Conservation (phyloP, 768 basidiomycete genomes). For the Boletellus ananiceps region DNA sequence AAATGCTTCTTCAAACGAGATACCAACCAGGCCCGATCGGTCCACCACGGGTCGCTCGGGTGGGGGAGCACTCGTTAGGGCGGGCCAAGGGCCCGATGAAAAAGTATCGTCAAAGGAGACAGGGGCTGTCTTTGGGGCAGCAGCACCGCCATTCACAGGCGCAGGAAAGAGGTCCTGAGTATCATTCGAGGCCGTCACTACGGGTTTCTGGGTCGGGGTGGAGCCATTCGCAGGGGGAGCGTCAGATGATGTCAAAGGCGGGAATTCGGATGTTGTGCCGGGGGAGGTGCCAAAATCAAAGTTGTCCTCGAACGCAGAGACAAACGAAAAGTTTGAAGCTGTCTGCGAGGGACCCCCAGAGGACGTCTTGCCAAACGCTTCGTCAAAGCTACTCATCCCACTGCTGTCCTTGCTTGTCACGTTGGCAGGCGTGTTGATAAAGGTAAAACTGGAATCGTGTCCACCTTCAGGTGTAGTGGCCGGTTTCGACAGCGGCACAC, state of each 20-base stretch:
- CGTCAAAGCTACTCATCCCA: conserved; percentile 63
- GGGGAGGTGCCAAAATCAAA: conserved; percentile 56
- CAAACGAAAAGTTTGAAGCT: conserved; percentile 52
- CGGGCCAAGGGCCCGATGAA: conserved; percentile 25
- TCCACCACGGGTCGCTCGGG: conserved; percentile 13
- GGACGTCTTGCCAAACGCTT: conserved; percentile 59
- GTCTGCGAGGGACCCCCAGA: conserved; percentile 32
- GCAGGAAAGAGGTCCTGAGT: conserved; percentile 9
- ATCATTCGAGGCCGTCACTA: conserved; percentile 6
- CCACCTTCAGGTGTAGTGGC: conserved; percentile 14
- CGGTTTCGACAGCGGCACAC: conserved; percentile 29
- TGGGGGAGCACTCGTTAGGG: conserved; percentile 3
- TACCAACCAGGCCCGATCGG: conserved; percentile 12
- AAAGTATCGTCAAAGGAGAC: conserved; percentile 49
- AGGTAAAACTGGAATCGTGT: conserved; percentile 18
- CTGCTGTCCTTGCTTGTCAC: conserved; percentile 14
- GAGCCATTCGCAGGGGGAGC: conserved; percentile 25
- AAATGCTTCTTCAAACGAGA: conserved; percentile 57
- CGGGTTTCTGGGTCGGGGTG: conserved; percentile 7
- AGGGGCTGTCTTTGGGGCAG: conserved; percentile 13
- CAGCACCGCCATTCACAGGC: conserved; percentile 13
- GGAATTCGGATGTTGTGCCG: conserved; percentile 29
- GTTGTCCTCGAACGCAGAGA: conserved; percentile 57
- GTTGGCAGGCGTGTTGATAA: conserved; percentile 15
- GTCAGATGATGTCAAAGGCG: conserved; percentile 22